Evolutionary conservation across 1,284 basidiomycete genomes (phyloP).

Genomic region (Ustilago lituana): DNA sequence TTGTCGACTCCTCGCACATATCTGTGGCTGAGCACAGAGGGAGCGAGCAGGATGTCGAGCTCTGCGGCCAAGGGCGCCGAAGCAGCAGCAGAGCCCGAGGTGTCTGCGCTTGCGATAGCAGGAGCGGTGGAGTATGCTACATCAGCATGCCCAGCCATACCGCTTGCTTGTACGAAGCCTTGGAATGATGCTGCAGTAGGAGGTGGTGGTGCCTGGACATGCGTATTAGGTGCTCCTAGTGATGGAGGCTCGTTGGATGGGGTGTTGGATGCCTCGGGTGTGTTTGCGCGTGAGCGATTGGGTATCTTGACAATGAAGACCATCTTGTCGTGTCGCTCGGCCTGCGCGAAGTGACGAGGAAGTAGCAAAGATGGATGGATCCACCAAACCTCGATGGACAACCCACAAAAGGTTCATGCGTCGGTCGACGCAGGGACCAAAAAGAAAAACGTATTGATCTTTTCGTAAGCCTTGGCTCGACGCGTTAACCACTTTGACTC

Average conservation of each 20-base stretch:
- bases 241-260: constrained; percentile 7
- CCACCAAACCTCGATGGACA: no score
- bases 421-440: constrained; percentile 4
- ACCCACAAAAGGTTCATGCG: no score
- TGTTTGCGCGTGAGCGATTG: constrained; percentile 42
- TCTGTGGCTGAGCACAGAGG: constrained; percentile 59
- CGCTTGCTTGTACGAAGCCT: background rate
- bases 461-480: no score
- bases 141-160: background rate
- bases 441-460: constrained; percentile 1
- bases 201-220: background rate
- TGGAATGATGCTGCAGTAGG: background rate
- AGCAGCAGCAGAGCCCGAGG: no score
- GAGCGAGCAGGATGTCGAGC: constrained; percentile 60
- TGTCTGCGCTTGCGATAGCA: background rate
- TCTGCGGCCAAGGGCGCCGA: constrained; percentile 5
- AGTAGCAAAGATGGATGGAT: constrained; percentile 1
- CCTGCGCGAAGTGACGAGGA: background rate
- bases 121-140: background rate
- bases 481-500: no score
- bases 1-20: constrained; percentile 63
- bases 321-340: no score
- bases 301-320: constrained; percentile 64
- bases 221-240: background rate
- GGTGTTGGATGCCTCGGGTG: constrained; percentile 32